These are phyloP conservation scores for Rhizopus microsporus DNA, from an alignment of 371 early-diverging fungal species.

Conservation along the genomic window DNA sequence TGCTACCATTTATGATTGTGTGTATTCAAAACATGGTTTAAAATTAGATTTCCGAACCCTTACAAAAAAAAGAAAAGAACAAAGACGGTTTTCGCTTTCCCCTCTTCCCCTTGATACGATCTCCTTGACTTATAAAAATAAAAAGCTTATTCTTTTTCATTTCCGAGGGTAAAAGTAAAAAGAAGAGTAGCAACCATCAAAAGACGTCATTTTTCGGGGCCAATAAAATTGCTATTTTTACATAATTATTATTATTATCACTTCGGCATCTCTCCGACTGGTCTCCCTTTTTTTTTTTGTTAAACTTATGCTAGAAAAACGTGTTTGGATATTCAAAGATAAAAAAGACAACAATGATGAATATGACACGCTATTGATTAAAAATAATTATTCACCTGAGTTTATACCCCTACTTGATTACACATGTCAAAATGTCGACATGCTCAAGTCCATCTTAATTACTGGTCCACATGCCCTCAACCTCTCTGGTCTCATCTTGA, in stretches of 20 bases:
- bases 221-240: constrained; percentile 13
- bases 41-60: neutral
- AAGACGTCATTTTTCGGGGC: neutral
- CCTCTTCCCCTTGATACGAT: no score
- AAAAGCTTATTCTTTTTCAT: no score
- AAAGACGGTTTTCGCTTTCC: no score
- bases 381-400: constrained; percentile 17
- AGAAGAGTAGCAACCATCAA: no score
- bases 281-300: constrained; percentile 5
- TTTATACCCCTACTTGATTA: constrained; percentile 47
- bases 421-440: constrained; percentile 11
- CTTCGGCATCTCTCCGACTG: constrained; percentile 26
- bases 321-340: constrained; percentile 29
- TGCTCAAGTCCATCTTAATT: constrained; percentile 16
- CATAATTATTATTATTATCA: constrained; percentile 2
- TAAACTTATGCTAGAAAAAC: constrained; percentile 6
- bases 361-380: constrained; percentile 18
- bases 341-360: constrained; percentile 19
- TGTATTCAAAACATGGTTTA: neutral
- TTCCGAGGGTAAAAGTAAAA: no score
- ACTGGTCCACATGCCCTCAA: constrained; percentile 19
- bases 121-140: no score
- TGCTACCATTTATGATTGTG: constrained; percentile 3
- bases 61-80: no score
- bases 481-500: constrained; percentile 31